Base-by-base conservation (phyloP, 352 stramenopile species). In the Phytophthora palmivora region DNA sequence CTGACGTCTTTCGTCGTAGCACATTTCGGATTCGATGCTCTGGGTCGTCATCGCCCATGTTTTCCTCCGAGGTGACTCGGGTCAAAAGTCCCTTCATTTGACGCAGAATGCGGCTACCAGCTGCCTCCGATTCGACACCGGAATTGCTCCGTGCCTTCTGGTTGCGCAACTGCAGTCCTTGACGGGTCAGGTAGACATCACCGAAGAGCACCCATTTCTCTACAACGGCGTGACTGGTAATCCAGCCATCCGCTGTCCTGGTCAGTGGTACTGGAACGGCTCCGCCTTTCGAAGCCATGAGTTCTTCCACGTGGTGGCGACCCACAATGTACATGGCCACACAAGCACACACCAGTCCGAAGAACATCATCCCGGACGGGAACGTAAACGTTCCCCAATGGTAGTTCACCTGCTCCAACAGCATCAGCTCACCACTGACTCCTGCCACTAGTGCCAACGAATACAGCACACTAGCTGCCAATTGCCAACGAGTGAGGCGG, bases 161-260 rank as follows among this genome's bases (percentile, higher is more conserved):
- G 45, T 90, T 87, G 15, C 84, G 82, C 8, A 74, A 52, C n/a
- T 82, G 68, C 15, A 93, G 70, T 15, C 84, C 86, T 18, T 81
- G 71, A 0, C 67, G 59, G 6, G 86, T 95, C 22, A 95, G 57
- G 36, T 85, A 81, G 34, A 95, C 78, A 38, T 93, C 80, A 22
- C 86, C 86, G 21, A 95, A 88, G 16, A 95, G 78, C 57, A 92
- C 86, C 86, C 86, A 95, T 53, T 91, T 80, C 63, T 95, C 86
- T 6, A 86, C 75, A 8, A 92, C 74, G 0, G 86, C 86, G 58
- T 92, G 84, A 37, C 74, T 87, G 6, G 86, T 95, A 66, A 95
- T 91, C 86, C 86, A 95, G 1, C 84, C 86, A 37, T 90, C 73
- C 16, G 60, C 84, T 26, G 86, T 95, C 6, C 82, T 73, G 42